These are phyloP conservation scores for Dothideomycetes sp. DNA, from an alignment of 2,329 filamentous ascomycete species.

Conservation along the genomic window DNA sequence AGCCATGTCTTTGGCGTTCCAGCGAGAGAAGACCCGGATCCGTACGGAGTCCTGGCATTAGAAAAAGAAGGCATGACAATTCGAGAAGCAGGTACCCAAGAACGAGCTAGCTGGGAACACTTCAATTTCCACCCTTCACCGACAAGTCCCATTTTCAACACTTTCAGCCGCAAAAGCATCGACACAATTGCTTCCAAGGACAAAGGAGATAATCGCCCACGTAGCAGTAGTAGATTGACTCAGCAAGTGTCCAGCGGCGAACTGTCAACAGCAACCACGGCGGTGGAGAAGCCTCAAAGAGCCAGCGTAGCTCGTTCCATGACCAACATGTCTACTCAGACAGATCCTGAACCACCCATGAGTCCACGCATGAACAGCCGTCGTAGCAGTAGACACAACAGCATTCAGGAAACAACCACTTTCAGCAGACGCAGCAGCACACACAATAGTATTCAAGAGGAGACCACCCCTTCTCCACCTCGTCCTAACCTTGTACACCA, in stretches of 20 bases:
- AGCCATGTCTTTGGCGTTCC: conserved; percentile 65
- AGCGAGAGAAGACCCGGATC: conserved; percentile 73
- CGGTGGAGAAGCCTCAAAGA: conserved; percentile 3
- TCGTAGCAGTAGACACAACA: conserved; percentile 9
- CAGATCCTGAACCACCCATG: conserved; percentile 26
- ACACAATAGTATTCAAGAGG: conserved; percentile 29
- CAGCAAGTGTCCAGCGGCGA: conserved; percentile 48
- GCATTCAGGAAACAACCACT: no score
- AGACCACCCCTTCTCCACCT: conserved; percentile 1
- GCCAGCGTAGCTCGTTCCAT: conserved; percentile 38
- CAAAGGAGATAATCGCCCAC: conserved; percentile 46
- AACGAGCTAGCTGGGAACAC: conserved; percentile 64
- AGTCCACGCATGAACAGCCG: conserved; percentile 15
- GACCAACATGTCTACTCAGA: conserved; percentile 56
- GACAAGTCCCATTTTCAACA: conserved; percentile 59
- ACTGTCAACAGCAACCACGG: conserved; percentile 48
- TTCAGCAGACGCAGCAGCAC: conserved; percentile 17
- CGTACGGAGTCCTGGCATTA: conserved; percentile 82
- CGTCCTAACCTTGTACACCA: conserved; percentile 2
- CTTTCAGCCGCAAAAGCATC: conserved; percentile 55
- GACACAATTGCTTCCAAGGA: no score
- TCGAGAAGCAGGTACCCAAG: conserved; percentile 72
- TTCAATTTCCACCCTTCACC: conserved; percentile 76
- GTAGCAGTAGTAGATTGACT: conserved; percentile 48
- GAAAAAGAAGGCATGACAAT: conserved; percentile 86